phyloP scores from a whole-genome alignment of 2,329 filamentous ascomycete genomes.

The Hymenoscyphus repandus region DNA sequence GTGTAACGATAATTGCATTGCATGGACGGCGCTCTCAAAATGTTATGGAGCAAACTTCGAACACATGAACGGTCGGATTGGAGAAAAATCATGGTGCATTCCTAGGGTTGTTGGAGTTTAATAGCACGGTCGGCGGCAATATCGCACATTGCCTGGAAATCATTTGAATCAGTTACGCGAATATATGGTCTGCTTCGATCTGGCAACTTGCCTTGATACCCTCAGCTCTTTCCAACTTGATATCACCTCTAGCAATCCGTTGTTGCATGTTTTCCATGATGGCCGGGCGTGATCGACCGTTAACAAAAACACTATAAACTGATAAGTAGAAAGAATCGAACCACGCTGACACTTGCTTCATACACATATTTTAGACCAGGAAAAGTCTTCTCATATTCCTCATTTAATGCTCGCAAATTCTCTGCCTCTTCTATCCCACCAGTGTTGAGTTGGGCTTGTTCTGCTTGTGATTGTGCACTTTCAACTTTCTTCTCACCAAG shows the following conservation, averaged over 20 bases:
- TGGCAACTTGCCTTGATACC: constrained; percentile 59
- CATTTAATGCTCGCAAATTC: constrained; percentile 60
- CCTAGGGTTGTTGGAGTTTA: constrained; percentile 14
- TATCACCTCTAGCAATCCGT: constrained; percentile 65
- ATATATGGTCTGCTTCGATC: constrained; percentile 3
- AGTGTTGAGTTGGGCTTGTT: constrained; percentile 71
- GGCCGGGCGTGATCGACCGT: constrained; percentile 65
- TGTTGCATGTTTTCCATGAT: constrained; percentile 79
- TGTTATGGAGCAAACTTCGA: constrained; percentile 9
- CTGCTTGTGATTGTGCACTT: constrained; percentile 73
- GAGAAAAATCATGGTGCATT: constrained; percentile 9
- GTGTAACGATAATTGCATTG: constrained; percentile 14
- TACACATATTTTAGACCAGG: constrained; percentile 79
- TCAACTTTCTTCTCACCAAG: constrained; percentile 77
- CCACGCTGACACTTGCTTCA: neutral
- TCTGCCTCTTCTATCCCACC: constrained; percentile 51
- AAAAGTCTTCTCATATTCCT: constrained; percentile 73
- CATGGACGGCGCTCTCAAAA: constrained; percentile 15
- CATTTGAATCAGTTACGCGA: constrained; percentile 15
- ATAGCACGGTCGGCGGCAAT: constrained; percentile 76
- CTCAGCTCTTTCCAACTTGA: constrained; percentile 62
- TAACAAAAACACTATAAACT: constrained; percentile 69
- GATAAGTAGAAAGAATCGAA: constrained; percentile 14
- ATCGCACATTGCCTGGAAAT: constrained; percentile 69
- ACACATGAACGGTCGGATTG: constrained; percentile 8